Conservation (phyloP, 2,329 filamentous ascomycete genomes). For the Fusarium tjaetaba region DNA sequence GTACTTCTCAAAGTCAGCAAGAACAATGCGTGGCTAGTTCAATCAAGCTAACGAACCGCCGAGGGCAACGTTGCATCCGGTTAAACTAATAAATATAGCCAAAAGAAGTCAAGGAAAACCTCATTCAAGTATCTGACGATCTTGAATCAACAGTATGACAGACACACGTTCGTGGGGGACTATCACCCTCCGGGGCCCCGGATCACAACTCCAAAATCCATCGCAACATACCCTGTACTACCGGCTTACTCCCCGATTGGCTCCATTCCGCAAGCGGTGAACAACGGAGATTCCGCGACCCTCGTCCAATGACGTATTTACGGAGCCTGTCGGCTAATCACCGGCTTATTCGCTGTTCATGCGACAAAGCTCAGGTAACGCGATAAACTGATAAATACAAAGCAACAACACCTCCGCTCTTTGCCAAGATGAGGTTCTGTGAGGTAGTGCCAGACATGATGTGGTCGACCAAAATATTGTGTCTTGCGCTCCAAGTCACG, state of each 20-base stretch:
- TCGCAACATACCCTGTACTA: not conserved
- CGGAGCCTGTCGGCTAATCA: not conserved
- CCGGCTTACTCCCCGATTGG: not conserved
- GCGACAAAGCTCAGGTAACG: not conserved
- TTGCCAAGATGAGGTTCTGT: not conserved
- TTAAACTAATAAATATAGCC: not conserved
- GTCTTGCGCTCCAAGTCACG: slow-evolving; percentile 9
- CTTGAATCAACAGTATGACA: not conserved
- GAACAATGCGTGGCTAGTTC: no score
- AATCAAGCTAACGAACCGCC: fast-evolving
- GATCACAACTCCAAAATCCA: not conserved
- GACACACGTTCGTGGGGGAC: not conserved
- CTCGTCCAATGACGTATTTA: not conserved
- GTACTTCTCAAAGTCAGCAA: no score
- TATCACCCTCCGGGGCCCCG: not conserved
- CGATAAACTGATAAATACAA: slow-evolving; percentile 3
- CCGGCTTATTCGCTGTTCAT: not conserved
- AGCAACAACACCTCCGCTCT: not conserved
- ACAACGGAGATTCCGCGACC: slow-evolving; percentile 1
- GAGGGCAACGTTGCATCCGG: not conserved
- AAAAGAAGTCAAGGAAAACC: fast-evolving
- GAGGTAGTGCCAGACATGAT: not conserved
- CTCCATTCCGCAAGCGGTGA: not conserved
- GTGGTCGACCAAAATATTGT: slow-evolving; percentile 7
- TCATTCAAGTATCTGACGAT: fast-evolving